These are phyloP conservation scores for Apiotrichum sp. DNA, from an alignment of 1,284 basidiomycete genomes.

Conservation along the genomic window DNA sequence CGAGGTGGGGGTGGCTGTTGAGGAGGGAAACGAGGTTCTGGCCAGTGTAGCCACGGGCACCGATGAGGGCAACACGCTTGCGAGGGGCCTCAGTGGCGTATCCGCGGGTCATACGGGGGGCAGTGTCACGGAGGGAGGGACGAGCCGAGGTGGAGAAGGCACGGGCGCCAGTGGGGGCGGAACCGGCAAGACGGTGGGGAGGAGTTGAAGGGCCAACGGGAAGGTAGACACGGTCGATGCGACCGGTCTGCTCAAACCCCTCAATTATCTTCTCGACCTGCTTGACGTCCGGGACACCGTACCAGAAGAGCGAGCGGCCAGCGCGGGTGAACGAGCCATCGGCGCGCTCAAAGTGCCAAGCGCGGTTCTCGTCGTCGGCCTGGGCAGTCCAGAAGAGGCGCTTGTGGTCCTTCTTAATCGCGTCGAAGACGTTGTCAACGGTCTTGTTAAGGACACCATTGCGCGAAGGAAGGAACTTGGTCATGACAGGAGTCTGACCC, in stretches of 20 bases:
- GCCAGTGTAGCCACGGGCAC: conserved; percentile 92
- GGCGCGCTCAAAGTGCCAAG: conserved; percentile 98
- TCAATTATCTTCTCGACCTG: conserved; percentile 85
- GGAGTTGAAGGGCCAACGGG: conserved; percentile 79
- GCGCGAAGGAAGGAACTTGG: conserved; percentile 81
- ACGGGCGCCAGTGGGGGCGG: conserved; percentile 50
- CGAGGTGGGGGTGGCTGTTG: conserved; percentile 76
- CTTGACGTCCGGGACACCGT: conserved; percentile 82
- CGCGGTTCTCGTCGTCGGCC: conserved; percentile 88
- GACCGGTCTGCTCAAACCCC: conserved; percentile 74
- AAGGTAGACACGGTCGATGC: conserved; percentile 81
- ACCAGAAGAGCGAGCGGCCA: conserved; percentile 91
- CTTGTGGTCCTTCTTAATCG: conserved; percentile 91
- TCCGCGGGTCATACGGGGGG: conserved; percentile 35
- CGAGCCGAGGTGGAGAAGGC: conserved; percentile 71
- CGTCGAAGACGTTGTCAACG: conserved; percentile 93
- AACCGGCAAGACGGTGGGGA: conserved; percentile 52
- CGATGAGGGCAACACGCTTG: conserved; percentile 90
- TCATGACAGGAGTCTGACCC: conserved; percentile 84
- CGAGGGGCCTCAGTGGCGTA: conserved; percentile 56
- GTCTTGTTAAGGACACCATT: conserved; percentile 89
- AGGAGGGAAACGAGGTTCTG: conserved; percentile 82
- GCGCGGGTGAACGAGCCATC: conserved; percentile 96
- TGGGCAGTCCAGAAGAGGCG: conserved; percentile 94
- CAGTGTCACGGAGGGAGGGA: conserved; percentile 48